These are phyloP conservation scores for Hanseniaspora vineae DNA, from an alignment of 805 yeast species.

Conservation along the genomic window DNA sequence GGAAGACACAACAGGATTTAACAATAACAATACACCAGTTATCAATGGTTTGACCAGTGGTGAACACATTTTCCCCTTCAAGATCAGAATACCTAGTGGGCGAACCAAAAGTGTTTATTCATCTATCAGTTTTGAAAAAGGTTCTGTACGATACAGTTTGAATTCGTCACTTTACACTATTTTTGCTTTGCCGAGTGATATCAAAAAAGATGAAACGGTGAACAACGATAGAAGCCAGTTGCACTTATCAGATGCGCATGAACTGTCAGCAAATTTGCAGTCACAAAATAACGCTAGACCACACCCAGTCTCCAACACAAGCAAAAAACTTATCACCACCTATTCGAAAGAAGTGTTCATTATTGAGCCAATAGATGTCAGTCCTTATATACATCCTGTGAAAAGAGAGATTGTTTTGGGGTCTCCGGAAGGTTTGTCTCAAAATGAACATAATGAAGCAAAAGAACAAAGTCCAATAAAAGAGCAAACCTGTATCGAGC, in stretches of 20 bases:
- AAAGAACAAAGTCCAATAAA: neutral
- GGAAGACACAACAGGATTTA: neutral
- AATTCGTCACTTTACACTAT: constrained; percentile 26
- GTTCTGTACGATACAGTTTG: constrained; percentile 59
- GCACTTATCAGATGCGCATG: too few species aligned
- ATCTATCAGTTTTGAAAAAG: constrained; percentile 71
- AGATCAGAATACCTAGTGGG: constrained; percentile 64
- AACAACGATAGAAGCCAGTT: too few species aligned
- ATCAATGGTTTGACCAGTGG: constrained; percentile 53
- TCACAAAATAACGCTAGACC: too few species aligned
- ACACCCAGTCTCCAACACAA: neutral
- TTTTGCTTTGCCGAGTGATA: constrained; percentile 14
- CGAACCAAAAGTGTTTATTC: constrained; percentile 34
- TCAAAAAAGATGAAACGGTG: too few species aligned
- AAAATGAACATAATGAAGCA: neutral
- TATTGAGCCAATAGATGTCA: constrained; percentile 63
- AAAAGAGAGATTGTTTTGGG: constrained; percentile 53
- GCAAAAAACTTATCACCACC: neutral
- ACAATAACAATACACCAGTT: neutral
- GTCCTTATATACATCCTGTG: constrained; percentile 49
- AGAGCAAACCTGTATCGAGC: neutral
- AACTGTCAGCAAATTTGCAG: too few species aligned
- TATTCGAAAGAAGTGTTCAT: constrained; percentile 17
- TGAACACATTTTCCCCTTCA: constrained; percentile 79
- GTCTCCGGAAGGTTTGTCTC: constrained; percentile 25